Conservation (phyloP, 768 basidiomycete species). For the Pleurotus salmoneostramineus region DNA sequence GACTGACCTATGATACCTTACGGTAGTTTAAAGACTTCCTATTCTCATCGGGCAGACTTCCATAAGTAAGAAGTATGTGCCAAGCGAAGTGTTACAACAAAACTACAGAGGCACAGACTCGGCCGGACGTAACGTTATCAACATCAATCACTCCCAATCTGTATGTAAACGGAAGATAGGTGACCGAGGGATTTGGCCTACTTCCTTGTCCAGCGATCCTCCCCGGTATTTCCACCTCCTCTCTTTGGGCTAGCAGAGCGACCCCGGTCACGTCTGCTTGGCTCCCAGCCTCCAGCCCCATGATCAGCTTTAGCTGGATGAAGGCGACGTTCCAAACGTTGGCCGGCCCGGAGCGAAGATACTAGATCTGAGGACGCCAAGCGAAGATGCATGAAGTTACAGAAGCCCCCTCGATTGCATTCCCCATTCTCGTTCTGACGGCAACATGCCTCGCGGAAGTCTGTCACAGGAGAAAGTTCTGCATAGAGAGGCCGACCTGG, state of each 20-base stretch:
- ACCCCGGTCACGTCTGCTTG: slow-evolving; percentile 61
- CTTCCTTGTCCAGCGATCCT: slow-evolving; percentile 77
- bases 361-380: slow-evolving; percentile 84
- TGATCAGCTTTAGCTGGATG: slow-evolving; percentile 61
- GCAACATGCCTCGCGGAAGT: slow-evolving; percentile 98
- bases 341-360: slow-evolving; percentile 72
- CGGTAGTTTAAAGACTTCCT: too few relatives aligned
- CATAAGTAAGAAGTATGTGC: too few relatives aligned
- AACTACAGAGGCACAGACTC: background rate
- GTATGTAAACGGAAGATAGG: background rate
- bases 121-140: background rate
- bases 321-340: slow-evolving; percentile 76
- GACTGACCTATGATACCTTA: too few relatives aligned
- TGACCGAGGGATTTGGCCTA: slow-evolving; percentile 14
- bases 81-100: background rate
- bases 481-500: slow-evolving; percentile 90
- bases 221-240: slow-evolving; percentile 60
- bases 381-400: slow-evolving; percentile 98
- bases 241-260: slow-evolving; percentile 73
- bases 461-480: slow-evolving; percentile 97
- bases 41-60: too few relatives aligned
- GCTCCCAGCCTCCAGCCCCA: slow-evolving; percentile 85
- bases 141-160: background rate
- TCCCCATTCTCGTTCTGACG: slow-evolving; percentile 98
- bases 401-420: slow-evolving; percentile 97